Base-by-base conservation (phyloP, 495 filamentous ascomycete genomes). In the Astrocystis sublimbata region DNA sequence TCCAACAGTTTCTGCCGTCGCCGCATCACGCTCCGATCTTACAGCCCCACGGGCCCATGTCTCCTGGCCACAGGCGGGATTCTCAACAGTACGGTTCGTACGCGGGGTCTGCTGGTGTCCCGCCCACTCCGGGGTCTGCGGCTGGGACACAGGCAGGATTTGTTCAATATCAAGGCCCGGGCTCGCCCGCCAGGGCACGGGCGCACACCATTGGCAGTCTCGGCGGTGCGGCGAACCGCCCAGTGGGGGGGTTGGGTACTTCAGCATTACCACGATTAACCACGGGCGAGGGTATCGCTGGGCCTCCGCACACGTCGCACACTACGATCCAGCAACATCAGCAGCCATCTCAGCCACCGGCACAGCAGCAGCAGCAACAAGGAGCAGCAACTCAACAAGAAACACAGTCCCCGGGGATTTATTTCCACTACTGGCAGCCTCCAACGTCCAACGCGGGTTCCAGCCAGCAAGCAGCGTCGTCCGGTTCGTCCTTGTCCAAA, bases 391-490 rank as follows among this genome's bases (percentile, higher is more conserved):
- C 76, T n/a, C 79, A 83, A 52, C 81, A 83, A 58, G 81, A 87
- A 59, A 81, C 87, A 53, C 76, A 84, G 40, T 82, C 85, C 7
- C 87, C 90, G 6, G 86, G 86, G 13, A 88, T 96, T 51, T 96
- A 91, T 70, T 96, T 96, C 63, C 92, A 96, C 69, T 91, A 96
- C 68, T 96, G 91, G 91, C 87, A 91, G 56, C 93, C 93, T 5
- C 92, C 92, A 26, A 79, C 77, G 13, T 81, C 83, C 6, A 85
- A 87, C 72, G 73, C 78, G 65, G 81, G 80, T 65, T 75, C 79
- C 56, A 83, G 86, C 68, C 86, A 86, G 72, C 81, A 85, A 65
- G 79, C 82, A 71, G 85, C 85, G 65, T 85, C 85, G 65, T 86
- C 84, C 81, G 85, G 85, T 87, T 86, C 83, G 83, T 81, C 82